Conservation (phyloP, 2,329 filamentous ascomycete species). For the Alternaria ventricosa region DNA sequence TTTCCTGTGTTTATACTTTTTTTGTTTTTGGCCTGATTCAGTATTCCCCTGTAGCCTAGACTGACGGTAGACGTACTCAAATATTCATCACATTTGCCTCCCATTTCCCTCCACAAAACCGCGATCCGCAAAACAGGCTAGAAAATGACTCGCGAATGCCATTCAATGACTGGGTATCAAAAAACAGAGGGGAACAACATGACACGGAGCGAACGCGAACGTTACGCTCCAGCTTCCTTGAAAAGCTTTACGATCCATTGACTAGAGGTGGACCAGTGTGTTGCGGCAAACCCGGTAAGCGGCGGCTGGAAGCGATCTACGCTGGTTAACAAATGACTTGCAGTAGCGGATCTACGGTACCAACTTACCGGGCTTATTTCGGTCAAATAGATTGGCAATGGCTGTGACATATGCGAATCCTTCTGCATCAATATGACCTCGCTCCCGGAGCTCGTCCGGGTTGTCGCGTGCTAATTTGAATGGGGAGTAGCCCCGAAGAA, state of each 20-base stretch:
- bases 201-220: neutral
- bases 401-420: constrained; percentile 40
- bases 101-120: neutral
- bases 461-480: constrained; percentile 47
- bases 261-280: constrained; percentile 36
- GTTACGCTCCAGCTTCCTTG: constrained; percentile 39
- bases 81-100: neutral
- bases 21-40: neutral
- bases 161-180: constrained; percentile 15
- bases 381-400: constrained; percentile 35
- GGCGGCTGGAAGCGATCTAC: constrained; percentile 40
- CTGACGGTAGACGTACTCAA: neutral
- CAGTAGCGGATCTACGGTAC: constrained; percentile 2
- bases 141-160: constrained; percentile 1
- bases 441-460: constrained; percentile 38
- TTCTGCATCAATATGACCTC: constrained; percentile 38
- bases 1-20: neutral
- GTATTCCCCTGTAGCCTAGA: neutral
- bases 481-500: constrained; percentile 39
- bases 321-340: constrained; percentile 2
- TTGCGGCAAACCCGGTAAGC: constrained; percentile 32
- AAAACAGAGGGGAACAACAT: constrained; percentile 8
- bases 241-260: constrained; percentile 44
- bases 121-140: neutral
- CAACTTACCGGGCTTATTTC: constrained; percentile 33